Evolutionary conservation across 768 basidiomycete species (phyloP), one percentile per base, ranked within the genome.

Genomic region (Thelephora ganbajun): DNA sequence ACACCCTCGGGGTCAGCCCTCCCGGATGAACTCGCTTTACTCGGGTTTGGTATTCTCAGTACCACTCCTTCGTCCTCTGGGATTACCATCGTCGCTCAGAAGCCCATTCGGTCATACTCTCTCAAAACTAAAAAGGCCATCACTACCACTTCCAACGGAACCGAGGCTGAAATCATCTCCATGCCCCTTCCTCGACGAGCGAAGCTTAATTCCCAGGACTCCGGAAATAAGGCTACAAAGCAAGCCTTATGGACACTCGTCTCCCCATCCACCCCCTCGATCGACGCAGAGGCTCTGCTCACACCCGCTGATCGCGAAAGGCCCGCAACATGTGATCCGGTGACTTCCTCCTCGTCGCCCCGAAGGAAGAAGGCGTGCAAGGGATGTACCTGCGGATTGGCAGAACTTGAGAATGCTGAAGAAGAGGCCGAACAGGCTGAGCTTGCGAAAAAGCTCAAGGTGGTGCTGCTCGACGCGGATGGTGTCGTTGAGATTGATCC

Each of bases 341-440:
- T 74, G 37, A 57, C 54, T 16, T 53, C 66, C 9, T 61, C 63
- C 19, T 16, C 18, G 16, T 71, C 70, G 12, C 74, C 78, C n/a
- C 70, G 83, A 53, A 69, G 84, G 56, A 90, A 85, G 71, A 83
- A 80, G 61, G 94, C 96, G 26, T 99, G 96, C 75, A 97, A 97
- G 69, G 79, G 78, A 60, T 99, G 96, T 65, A 77, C 89, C 2
- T 99, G 96, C 58, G 96, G 96, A n/a, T 73, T 99, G 49, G 83
- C 86, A 14, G 96, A 98, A 69, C 61, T 94, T 14, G 90, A 96
- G 63, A 22, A 16, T 6, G 84, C 79, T 48, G 86, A 91, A 61
- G 91, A 97, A 64, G 61, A 68, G 49, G 68, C 61, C 52, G 65
- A 61, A 42, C 70, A 70, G 53, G 26, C 26, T 30, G 9, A 30